A percentile compares a stretch with the other conserved stretches of the same genome.
phyloP scores from a whole-genome alignment of 805 yeast genomes.

The Candida awuae region DNA sequence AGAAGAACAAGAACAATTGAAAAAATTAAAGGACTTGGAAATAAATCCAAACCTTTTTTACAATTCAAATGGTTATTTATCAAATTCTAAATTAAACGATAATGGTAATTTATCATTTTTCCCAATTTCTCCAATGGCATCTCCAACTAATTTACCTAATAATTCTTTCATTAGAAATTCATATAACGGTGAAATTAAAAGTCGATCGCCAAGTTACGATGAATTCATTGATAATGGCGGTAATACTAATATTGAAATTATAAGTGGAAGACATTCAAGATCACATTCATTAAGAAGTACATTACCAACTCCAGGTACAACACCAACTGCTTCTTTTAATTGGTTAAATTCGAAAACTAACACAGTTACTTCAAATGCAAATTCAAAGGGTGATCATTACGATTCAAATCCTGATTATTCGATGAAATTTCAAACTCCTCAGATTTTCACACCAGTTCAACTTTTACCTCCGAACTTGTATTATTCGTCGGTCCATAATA shows the following conservation, averaged over 20 bases:
- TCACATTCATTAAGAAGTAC: slow-evolving; percentile 18
- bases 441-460: slow-evolving; percentile 16
- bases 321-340: slow-evolving; percentile 17
- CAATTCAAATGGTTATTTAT: slow-evolving; percentile 6
- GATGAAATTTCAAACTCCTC: slow-evolving; percentile 12
- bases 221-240: background rate
- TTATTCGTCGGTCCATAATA: background rate
- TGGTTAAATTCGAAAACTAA: slow-evolving; percentile 5
- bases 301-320: slow-evolving; percentile 28
- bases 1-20: slow-evolving; percentile 11
- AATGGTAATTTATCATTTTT: slow-evolving; percentile 5
- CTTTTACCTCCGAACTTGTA: slow-evolving; percentile 3
- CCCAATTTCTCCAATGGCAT: slow-evolving; percentile 25
- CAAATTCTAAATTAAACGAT: slow-evolving; percentile 1
- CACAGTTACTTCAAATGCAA: slow-evolving; percentile 1
- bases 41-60: slow-evolving; percentile 4
- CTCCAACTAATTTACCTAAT: slow-evolving; percentile 21
- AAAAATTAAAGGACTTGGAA: slow-evolving; percentile 9
- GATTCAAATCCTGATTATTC: slow-evolving; percentile 3
- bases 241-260: background rate
- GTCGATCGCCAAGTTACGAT: slow-evolving; percentile 3
- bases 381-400: slow-evolving; percentile 3
- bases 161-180: slow-evolving; percentile 9
- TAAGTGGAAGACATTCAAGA: slow-evolving; percentile 14
- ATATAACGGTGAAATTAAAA: slow-evolving; percentile 6